Evolutionary conservation across 768 basidiomycete species (phyloP), one percentile per base, ranked within the genome.

Genomic region (Leccinum aurantiacum): DNA sequence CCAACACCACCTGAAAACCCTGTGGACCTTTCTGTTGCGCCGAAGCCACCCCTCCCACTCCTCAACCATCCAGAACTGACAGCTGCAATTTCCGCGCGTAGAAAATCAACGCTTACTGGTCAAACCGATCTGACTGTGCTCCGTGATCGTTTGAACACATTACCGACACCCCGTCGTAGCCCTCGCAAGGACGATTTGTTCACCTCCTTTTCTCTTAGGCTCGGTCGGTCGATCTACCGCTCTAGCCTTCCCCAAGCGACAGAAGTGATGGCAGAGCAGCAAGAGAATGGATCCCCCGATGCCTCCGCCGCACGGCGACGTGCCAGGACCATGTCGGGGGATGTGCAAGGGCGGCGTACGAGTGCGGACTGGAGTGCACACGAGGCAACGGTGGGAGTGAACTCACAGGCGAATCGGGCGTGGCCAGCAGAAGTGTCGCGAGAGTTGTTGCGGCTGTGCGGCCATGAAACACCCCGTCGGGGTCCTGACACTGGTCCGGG

Each of bases 371-470:
- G 82, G 74, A 84, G 77, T 52, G 77, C 84, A 17, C 68, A 77
- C 56, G 80, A 82, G 65, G 85, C 82, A 37, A 72, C 67, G 10
- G 75, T 67, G 14, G 71, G 73, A 3, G 72, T 74, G 37, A 67
- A 60, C 51, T 60, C 70, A 2, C 56, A 53, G 17, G 61, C 61
- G 46, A 76, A 76, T 37, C 77, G 74, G 29, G 78, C 77, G 57
- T 87, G 86, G 86, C 82, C 84, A 57, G 82, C 83, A 4, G 78
- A 81, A 57, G 82, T 86, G 19, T 82, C 85, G 47, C 80, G 78
- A 60, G 81, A 84, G 63, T 81, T 87, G 57, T 65, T 87, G 41
- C 74, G 77, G 38, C 69, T 86, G 27, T 80, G 84, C 33, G 66
- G 86, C 61, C 50, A 17, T n/a, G 48, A 27, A 56, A 46, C 53